A percentile compares a stretch with the other conserved stretches of the same genome.
phyloP scores from a whole-genome alignment of 805 yeast genomes.

The Cyberlindnera japonica region DNA sequence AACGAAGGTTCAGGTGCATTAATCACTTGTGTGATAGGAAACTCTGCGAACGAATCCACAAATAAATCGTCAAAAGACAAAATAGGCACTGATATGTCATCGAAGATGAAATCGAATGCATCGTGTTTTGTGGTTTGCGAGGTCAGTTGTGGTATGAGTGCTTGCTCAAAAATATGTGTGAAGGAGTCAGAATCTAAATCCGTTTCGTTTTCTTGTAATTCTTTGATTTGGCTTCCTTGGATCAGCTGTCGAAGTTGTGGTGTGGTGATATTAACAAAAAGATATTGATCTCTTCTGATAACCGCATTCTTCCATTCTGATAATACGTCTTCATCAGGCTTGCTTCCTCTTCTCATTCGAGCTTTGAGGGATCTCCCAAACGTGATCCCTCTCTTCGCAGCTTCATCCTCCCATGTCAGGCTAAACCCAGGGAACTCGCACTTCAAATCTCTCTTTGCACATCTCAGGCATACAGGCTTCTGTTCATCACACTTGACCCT shows the following conservation, averaged over 20 bases:
- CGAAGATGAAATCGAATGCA: slow-evolving; percentile 19
- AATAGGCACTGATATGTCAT: slow-evolving; percentile 9
- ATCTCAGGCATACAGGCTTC: slow-evolving; percentile 32
- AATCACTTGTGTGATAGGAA: slow-evolving; percentile 17
- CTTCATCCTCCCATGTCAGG: slow-evolving; percentile 38
- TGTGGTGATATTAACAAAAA: slow-evolving; percentile 12
- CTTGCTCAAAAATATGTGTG: slow-evolving; percentile 16
- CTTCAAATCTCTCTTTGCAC: slow-evolving; percentile 27
- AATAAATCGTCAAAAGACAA: slow-evolving; percentile 21
- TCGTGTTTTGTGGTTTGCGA: slow-evolving; percentile 8
- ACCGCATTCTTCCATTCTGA: slow-evolving; percentile 8
- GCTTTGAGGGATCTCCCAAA: slow-evolving; percentile 35
- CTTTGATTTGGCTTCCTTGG: slow-evolving; percentile 10
- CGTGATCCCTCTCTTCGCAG: slow-evolving; percentile 31
- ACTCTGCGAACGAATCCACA: slow-evolving; percentile 22
- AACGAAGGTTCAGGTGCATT: slow-evolving; percentile 17
- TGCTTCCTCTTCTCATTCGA: slow-evolving; percentile 9
- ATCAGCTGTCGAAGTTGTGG: slow-evolving; percentile 8
- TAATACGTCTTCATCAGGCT: background rate
- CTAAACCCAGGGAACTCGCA: slow-evolving; percentile 21
- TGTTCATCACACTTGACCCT: slow-evolving; percentile 45
- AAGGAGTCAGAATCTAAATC: slow-evolving; percentile 2
- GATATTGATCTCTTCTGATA: slow-evolving; percentile 12
- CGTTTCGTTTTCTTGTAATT: background rate
- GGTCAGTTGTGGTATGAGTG: slow-evolving; percentile 15